A percentile compares a stretch with the other conserved stretches of the same genome.
These are phyloP conservation scores for Xanthoceras sorbifolium DNA, from an alignment of 345 rosid species.

Conservation along the genomic window DNA sequence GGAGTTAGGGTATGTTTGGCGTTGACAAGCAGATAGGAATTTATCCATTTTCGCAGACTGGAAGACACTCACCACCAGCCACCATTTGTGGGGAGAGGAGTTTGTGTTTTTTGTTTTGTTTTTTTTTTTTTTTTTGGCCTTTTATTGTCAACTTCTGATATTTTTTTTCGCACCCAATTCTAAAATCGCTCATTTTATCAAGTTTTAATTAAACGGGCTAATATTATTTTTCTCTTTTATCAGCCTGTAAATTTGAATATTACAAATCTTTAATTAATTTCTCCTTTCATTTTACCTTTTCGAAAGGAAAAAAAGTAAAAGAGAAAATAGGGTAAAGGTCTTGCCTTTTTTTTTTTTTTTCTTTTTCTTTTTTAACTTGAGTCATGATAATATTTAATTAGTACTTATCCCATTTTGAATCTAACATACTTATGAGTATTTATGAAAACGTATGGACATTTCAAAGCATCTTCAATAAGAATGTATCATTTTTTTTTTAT, in stretches of 20 bases:
- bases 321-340: too few species aligned
- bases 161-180: not conserved
- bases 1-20: not conserved
- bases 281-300: too few species aligned
- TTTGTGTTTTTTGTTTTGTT: not conserved
- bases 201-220: not conserved
- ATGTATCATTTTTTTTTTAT: not conserved
- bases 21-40: not conserved
- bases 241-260: not conserved
- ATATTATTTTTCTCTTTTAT: not conserved
- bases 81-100: not conserved
- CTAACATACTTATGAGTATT: not conserved
- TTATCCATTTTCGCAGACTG: not conserved
- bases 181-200: not conserved
- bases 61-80: not conserved
- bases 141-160: not conserved
- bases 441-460: not conserved
- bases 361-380: not conserved
- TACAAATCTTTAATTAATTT: too few species aligned
- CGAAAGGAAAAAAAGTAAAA: too few species aligned
- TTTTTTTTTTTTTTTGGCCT: not conserved
- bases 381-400: not conserved
- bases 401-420: not conserved
- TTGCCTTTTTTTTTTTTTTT: not conserved
- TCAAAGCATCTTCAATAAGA: slow-evolving; percentile 2